phyloP scores from a whole-genome alignment of 768 basidiomycete genomes.

The Lactarius hatsudake region DNA sequence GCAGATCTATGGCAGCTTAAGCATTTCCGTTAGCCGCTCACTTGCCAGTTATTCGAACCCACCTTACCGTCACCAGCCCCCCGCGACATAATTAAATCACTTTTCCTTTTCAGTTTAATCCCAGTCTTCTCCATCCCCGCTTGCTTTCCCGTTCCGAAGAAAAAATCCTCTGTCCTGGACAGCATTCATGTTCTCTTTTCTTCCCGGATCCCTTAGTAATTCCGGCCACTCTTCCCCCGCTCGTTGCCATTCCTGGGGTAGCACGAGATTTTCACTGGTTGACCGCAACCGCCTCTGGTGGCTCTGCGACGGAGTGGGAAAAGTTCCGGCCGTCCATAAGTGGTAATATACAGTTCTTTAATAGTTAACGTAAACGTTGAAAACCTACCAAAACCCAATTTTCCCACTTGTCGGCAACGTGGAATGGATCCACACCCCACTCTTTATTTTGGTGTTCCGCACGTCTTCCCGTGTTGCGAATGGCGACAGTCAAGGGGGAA shows the following conservation, averaged over 20 bases:
- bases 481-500: background rate
- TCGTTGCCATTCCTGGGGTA: constrained; percentile 23
- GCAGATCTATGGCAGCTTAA: constrained; percentile 27
- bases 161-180: constrained; percentile 17
- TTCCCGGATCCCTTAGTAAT: background rate
- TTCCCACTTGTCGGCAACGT: constrained; percentile 13
- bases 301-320: constrained; percentile 15
- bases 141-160: constrained; percentile 24
- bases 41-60: constrained; percentile 20
- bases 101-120: constrained; percentile 19
- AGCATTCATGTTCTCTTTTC: constrained; percentile 16
- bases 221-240: constrained; percentile 20
- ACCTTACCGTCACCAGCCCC: constrained; percentile 17
- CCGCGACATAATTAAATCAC: constrained; percentile 25
- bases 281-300: background rate
- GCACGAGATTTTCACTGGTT: constrained; percentile 24
- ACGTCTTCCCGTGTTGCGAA: constrained; percentile 18
- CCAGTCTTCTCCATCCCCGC: constrained; percentile 20
- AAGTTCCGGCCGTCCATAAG: constrained; percentile 16
- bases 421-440: constrained; percentile 24
- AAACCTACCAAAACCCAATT: constrained; percentile 7
- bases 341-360: constrained; percentile 24
- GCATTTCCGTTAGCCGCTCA: constrained; percentile 27
- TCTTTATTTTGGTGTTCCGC: constrained; percentile 10
- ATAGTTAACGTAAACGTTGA: constrained; percentile 19